Evolutionary conservation across 2,329 filamentous ascomycete genomes (phyloP).

Genomic region (Zymoseptoria tritici): DNA sequence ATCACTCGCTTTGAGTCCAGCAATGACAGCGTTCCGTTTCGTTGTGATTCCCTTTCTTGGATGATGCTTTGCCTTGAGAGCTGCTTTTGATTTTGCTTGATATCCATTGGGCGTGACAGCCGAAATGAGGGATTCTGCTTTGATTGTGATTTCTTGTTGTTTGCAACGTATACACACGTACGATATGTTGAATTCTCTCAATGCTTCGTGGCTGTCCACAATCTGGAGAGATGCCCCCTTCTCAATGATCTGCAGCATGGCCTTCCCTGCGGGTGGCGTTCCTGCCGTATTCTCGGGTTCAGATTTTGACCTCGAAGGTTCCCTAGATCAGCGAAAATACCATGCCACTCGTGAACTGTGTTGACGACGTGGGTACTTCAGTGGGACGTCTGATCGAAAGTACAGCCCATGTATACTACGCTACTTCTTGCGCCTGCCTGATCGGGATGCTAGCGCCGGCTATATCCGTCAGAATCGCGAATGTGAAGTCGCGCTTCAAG

Average conservation of each 20-base stretch:
- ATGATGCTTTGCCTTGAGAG: not conserved
- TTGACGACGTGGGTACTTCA: too few species aligned
- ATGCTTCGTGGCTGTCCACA: not conserved
- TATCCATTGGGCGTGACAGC: not conserved
- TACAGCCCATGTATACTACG: too few species aligned
- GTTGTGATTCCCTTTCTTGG: not conserved
- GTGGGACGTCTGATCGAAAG: too few species aligned
- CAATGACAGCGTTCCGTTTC: not conserved
- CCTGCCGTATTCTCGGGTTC: too few species aligned
- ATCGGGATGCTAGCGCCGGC: not conserved
- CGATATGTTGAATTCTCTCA: not conserved
- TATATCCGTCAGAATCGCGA: not conserved
- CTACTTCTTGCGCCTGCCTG: not conserved
- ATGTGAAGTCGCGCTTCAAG: not conserved
- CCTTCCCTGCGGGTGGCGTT: not conserved
- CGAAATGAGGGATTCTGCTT: not conserved
- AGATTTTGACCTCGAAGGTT: too few species aligned
- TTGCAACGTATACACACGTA: not conserved
- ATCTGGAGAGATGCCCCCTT: not conserved
- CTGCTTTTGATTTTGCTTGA: not conserved
- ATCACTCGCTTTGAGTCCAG: not conserved
- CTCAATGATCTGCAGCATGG: not conserved
- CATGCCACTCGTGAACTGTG: too few species aligned
- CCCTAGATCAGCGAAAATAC: too few species aligned
- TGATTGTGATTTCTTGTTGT: not conserved